These are phyloP conservation scores for Starmera stellimalicola DNA, from an alignment of 1,139 yeast genomes.

Conservation along the genomic window DNA sequence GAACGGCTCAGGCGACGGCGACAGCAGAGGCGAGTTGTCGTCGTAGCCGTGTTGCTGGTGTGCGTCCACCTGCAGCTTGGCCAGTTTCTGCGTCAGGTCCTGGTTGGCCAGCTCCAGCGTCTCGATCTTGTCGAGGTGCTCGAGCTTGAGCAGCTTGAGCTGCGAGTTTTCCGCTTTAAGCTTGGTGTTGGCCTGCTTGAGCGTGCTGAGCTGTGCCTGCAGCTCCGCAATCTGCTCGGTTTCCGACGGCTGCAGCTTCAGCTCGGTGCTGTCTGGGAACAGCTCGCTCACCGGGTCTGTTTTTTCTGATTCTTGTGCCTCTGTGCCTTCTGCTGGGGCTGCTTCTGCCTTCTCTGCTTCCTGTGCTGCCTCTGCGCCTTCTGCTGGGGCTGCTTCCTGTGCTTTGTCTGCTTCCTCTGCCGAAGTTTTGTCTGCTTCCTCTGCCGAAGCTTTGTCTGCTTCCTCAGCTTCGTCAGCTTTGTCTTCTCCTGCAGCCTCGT, in stretches of 20 bases:
- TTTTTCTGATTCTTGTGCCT: background rate
- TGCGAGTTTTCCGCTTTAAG: slow-evolving; percentile 23
- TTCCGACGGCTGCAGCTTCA: slow-evolving; percentile 16
- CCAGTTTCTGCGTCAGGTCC: slow-evolving; percentile 14
- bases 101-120: slow-evolving; percentile 19
- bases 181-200: slow-evolving; percentile 15
- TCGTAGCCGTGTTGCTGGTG: slow-evolving; percentile 1
- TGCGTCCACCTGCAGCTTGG: slow-evolving; percentile 14
- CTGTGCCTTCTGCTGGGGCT: slow-evolving; percentile 2
- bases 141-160: slow-evolving; percentile 36
- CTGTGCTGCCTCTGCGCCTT: slow-evolving; percentile 3
- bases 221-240: slow-evolving; percentile 20
- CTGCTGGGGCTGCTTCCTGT: slow-evolving; percentile 3
- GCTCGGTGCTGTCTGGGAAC: slow-evolving; percentile 8
- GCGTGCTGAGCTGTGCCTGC: slow-evolving; percentile 19
- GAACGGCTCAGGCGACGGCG: background rate
- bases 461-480: slow-evolving; percentile 5
- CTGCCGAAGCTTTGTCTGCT: slow-evolving; percentile 4
- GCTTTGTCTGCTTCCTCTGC: slow-evolving; percentile 3
- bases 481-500: slow-evolving; percentile 4
- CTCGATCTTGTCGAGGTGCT: slow-evolving; percentile 34
- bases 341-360: slow-evolving; percentile 4
- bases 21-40: slow-evolving; percentile 4
- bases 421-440: slow-evolving; percentile 2
- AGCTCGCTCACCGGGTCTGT: slow-evolving; percentile 6